Base-by-base conservation (phyloP, 192 early-diverging fungal species). In the Entrophospora sp. region DNA sequence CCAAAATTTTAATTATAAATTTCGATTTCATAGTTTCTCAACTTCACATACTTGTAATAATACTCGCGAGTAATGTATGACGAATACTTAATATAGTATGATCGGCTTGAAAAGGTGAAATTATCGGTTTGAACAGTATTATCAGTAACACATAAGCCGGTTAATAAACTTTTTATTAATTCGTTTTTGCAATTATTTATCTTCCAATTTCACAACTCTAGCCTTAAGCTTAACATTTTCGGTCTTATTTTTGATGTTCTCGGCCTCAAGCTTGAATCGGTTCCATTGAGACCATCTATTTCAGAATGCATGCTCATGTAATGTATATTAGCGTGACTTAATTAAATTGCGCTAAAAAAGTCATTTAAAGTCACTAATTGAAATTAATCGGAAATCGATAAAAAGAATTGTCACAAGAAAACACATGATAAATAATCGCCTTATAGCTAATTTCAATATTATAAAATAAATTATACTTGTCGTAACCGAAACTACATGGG, bases 141-240 rank as follows among this genome's bases (percentile, higher is more conserved):
- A 51, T 51, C 48, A 51, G 48, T 51, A 51, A 51, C 48, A 51
- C 48, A 51, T 51, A 51, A 51, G 48, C 48, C 48, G 48, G 48
- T 51, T 51, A 51, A 51, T 51, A 51, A 51, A 51, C 48, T 51
- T 51, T 51, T 51, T 51, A 51, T 51, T 51, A 51, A 51, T 51
- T 51, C 48, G 48, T 51, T 51, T 51, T 51, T 51, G 48, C n/a
- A 16, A 51, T 20, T 51, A 20, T 20, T 51, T 51, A 51, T 51
- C 48, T 51, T 51, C 48, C 48, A 51, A 51, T 51, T 51, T 51
- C 48, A 51, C 48, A 51, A 51, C 48, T 51, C 48, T 51, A 51
- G 48, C 48, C 24, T 51, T 51, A 51, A 51, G 20, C 48, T 51
- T 51, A 51, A 51, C 48, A 51, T 51, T 51, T 51, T 51, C 48